Evolutionary conservation across 2,329 filamentous ascomycete species (phyloP).

Genomic region (Fusarium sp.): DNA sequence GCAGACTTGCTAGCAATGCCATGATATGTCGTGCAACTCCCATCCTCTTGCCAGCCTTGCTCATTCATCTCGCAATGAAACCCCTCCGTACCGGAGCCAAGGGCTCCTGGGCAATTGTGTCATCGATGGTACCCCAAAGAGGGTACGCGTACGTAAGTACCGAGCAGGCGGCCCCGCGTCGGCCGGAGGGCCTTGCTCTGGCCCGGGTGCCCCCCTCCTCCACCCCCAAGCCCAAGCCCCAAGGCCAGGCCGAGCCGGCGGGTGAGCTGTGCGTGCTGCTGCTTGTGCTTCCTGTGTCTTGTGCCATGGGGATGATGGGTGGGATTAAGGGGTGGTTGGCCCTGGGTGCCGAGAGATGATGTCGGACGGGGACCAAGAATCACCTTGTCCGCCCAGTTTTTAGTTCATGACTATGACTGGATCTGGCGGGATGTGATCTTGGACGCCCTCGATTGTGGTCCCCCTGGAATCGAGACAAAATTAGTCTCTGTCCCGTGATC

Average conservation of each 20-base stretch:
- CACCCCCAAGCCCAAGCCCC: background rate
- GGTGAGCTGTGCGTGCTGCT: conserved; percentile 15
- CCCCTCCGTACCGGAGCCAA: conserved; percentile 34
- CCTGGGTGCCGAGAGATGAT: conserved; percentile 7
- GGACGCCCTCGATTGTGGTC: conserved; percentile 16
- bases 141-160: conserved; percentile 42
- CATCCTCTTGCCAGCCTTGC: conserved; percentile 21
- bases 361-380: conserved; percentile 5
- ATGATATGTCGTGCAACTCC: conserved; percentile 33
- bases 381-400: conserved; percentile 25
- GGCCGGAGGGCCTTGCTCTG: conserved; percentile 32
- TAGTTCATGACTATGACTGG: conserved; percentile 35
- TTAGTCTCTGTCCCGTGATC: conserved; percentile 40
- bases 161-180: conserved; percentile 41
- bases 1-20: conserved; percentile 17
- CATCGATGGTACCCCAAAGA: conserved; percentile 39
- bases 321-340: conserved; percentile 14
- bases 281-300: conserved; percentile 9
- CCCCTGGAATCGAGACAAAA: conserved; percentile 28
- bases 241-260: conserved; percentile 16
- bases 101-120: conserved; percentile 40
- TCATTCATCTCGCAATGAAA: conserved; percentile 21
- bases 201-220: conserved; percentile 5
- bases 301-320: conserved; percentile 21
- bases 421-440: conserved; percentile 33